These are phyloP conservation scores for Glycine tomentella DNA, from an alignment of 306 rosid genomes.

Conservation along the genomic window DNA sequence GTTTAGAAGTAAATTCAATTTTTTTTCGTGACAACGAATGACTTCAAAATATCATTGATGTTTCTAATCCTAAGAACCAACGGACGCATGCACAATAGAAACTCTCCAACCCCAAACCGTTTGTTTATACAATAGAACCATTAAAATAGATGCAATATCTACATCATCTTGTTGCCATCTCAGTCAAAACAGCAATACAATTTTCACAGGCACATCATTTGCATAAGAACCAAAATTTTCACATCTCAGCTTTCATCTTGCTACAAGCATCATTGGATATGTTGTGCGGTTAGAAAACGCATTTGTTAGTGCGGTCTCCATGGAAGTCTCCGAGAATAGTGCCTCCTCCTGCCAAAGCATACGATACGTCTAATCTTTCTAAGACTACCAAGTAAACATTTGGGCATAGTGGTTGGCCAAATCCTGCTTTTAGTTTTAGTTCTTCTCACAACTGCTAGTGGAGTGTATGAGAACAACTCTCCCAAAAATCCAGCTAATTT, in stretches of 20 bases:
- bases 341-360: conserved; percentile 55
- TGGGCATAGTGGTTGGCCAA: conserved; percentile 49
- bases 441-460: conserved; percentile 49
- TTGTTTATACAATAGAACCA: conserved; percentile 15
- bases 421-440: conserved; percentile 43
- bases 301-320: conserved; percentile 37
- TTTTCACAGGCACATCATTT: not conserved
- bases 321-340: conserved; percentile 39
- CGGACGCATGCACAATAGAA: not conserved
- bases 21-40: not conserved
- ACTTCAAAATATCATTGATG: not conserved
- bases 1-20: not conserved
- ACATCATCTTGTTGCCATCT: conserved; percentile 13
- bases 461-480: conserved; percentile 63
- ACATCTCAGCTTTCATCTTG: conserved; percentile 33
- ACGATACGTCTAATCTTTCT: conserved; percentile 66
- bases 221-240: not conserved
- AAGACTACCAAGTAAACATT: conserved; percentile 65
- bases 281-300: not conserved
- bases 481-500: conserved; percentile 57
- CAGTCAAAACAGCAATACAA: conserved; percentile 7
- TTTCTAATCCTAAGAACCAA: not conserved
- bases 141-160: conserved; percentile 8
- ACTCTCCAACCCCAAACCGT: not conserved
- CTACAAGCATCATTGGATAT: too few species aligned